Evolutionary conservation across 331 rosid species (phyloP).

Genomic region (Malus hybrid): DNA sequence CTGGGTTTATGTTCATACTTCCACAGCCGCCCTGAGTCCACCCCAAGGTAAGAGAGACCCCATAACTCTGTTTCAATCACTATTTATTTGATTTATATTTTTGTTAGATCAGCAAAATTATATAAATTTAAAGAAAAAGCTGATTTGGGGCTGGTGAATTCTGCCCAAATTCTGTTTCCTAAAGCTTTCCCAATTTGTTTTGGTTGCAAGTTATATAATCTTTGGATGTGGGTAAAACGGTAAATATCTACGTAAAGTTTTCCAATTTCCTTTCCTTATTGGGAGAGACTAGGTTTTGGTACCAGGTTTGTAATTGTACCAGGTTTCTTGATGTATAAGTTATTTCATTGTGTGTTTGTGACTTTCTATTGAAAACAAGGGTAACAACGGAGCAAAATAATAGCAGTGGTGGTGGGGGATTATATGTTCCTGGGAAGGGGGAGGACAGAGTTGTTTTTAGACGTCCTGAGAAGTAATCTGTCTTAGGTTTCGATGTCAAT

Average conservation of each 20-base stretch:
- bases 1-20: too few species aligned
- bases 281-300: not conserved
- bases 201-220: not conserved
- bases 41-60: not conserved
- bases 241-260: too few species aligned
- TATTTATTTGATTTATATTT: not conserved
- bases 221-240: too few species aligned
- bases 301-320: too few species aligned
- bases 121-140: too few species aligned
- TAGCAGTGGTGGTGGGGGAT: conserved; percentile 35
- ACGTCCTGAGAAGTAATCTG: conserved; percentile 59
- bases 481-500: conserved; percentile 71
- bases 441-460: conserved; percentile 54
- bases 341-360: not conserved
- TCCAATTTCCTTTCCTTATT: not conserved
- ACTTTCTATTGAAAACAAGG: conserved; percentile 11
- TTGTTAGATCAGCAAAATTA: too few species aligned
- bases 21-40: not conserved
- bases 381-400: conserved; percentile 55
- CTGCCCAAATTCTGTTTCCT: not conserved
- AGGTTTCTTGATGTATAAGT: not conserved
- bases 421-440: conserved; percentile 72
- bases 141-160: too few species aligned
- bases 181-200: not conserved
- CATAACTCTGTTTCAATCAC: not conserved